These are phyloP conservation scores for Fusarium hostae DNA, from an alignment of 2,329 filamentous ascomycete species.

Conservation along the genomic window DNA sequence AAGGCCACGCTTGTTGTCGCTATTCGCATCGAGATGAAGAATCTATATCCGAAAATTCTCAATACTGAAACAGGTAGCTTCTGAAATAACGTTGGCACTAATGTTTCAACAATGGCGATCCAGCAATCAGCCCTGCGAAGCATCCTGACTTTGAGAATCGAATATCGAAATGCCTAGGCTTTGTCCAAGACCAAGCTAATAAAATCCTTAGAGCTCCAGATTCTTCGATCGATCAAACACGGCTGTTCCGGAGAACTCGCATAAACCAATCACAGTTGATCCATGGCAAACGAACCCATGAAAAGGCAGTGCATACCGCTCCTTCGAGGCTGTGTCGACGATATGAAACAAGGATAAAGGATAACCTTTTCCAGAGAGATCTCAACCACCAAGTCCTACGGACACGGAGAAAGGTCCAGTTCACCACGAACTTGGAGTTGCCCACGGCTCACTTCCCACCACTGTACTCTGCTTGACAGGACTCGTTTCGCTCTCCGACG, in stretches of 20 bases:
- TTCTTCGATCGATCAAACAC: rapidly evolving
- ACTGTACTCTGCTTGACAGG: background rate
- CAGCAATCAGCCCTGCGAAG: background rate
- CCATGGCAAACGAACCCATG: background rate
- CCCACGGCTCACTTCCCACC: background rate
- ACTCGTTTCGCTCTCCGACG: background rate
- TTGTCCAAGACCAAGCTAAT: background rate
- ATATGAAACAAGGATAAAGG: background rate
- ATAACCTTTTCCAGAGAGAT: background rate
- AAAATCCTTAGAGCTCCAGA: background rate
- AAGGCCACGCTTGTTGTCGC: background rate
- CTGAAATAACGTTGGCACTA: rapidly evolving
- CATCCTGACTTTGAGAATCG: background rate
- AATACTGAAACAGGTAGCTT: background rate
- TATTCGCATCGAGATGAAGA: background rate
- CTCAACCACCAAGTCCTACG: background rate
- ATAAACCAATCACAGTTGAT: background rate
- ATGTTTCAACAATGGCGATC: background rate
- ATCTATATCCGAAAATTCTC: background rate
- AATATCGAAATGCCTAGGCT: background rate
- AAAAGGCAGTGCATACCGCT: background rate
- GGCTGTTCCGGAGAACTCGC: background rate
- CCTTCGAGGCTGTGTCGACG: background rate
- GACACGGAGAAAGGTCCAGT: background rate
- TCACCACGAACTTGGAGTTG: background rate